Conservation (phyloP, 176 grass and related monocot genomes). For the Alloteropsis semialata region DNA sequence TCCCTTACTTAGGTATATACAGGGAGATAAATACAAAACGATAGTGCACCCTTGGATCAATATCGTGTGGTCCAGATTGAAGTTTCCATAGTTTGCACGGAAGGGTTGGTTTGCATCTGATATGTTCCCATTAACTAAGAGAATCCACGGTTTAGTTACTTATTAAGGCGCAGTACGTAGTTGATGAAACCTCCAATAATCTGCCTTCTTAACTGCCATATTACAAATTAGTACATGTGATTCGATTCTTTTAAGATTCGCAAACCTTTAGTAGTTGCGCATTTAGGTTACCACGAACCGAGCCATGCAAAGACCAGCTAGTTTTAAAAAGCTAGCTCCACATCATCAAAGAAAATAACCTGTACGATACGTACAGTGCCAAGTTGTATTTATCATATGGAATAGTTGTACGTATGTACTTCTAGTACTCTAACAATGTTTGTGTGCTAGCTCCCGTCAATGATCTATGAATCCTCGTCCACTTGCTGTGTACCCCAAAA, state of each 20-base stretch:
- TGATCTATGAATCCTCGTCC: neutral
- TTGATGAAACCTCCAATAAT: neutral
- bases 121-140: no score
- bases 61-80: no score
- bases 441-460: neutral
- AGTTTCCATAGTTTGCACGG: no score
- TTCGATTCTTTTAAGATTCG: neutral
- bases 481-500: neutral
- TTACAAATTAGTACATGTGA: neutral
- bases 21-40: neutral
- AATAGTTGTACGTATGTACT: neutral
- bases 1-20: neutral
- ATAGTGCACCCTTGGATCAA: no score
- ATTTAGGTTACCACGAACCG: conserved; percentile 6
- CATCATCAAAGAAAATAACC: neutral
- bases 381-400: neutral
- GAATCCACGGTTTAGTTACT: neutral
- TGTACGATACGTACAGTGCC: neutral
- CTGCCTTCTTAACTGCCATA: neutral
- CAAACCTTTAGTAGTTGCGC: neutral
- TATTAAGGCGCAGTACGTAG: neutral
- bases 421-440: neutral
- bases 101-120: no score
- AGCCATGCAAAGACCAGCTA: neutral
- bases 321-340: neutral